These are phyloP conservation scores for Chlamydomonas schloesseri DNA, from an alignment of 139 green algal genomes.

Conservation along the genomic window DNA sequence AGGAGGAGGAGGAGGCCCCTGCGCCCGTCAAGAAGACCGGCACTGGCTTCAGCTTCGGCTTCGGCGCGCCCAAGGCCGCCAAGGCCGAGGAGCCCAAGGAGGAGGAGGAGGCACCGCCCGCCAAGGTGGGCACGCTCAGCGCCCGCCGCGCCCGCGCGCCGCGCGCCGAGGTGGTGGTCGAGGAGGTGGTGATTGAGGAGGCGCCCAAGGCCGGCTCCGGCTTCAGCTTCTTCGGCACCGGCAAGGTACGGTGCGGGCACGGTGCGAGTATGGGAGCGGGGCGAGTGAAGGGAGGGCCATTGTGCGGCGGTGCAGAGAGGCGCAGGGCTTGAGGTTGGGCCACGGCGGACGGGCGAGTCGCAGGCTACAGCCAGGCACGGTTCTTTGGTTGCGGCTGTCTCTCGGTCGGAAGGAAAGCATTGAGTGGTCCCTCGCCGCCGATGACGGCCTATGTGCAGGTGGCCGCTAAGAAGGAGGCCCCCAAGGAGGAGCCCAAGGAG, in stretches of 20 bases:
- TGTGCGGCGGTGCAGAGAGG: not conserved
- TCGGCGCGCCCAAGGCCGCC: not conserved
- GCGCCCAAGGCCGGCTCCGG: slow-evolving; percentile 20
- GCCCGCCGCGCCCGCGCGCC: not conserved
- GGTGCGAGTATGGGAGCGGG: too few relatives aligned
- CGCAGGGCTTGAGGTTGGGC: not conserved
- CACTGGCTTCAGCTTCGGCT: slow-evolving; percentile 28
- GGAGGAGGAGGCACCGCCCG: not conserved
- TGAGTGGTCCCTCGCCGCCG: too few relatives aligned
- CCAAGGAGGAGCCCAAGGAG: slow-evolving; percentile 12
- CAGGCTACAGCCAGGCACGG: too few relatives aligned
- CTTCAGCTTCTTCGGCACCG: slow-evolving; percentile 29
- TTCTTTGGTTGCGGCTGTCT: too few relatives aligned
- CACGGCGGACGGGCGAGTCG: too few relatives aligned
- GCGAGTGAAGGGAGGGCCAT: not conserved
- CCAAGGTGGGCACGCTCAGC: not conserved
- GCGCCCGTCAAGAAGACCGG: slow-evolving; percentile 16
- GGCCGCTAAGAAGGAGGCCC: not conserved
- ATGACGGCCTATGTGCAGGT: too few relatives aligned
- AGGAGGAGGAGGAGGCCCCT: not conserved
- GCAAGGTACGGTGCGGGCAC: slow-evolving; percentile 23
- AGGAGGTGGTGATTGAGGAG: slow-evolving; percentile 24
- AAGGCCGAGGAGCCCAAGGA: not conserved
- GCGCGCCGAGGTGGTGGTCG: not conserved
- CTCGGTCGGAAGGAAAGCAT: not conserved